Evolutionary conservation across 306 rosid genomes (phyloP).

Genomic region (Cucumis hystrix): DNA sequence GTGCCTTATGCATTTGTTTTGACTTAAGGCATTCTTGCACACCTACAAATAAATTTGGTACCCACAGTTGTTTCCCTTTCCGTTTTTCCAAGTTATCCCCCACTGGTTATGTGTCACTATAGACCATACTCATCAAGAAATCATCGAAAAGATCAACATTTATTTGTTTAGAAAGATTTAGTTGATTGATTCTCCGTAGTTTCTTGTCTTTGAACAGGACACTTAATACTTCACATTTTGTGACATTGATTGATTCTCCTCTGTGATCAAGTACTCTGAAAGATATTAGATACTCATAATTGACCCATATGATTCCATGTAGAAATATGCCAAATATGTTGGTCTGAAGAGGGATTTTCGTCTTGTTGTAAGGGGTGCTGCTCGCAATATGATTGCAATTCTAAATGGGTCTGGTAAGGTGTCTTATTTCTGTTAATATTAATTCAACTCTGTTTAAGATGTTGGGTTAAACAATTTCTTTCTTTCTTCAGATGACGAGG

Average conservation of each 20-base stretch:
- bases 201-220: background rate
- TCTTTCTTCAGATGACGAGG: slow-evolving; percentile 57
- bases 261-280: background rate
- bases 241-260: background rate
- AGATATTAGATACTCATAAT: background rate
- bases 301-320: slow-evolving; percentile 11
- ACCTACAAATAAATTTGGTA: background rate
- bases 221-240: slow-evolving; percentile 2
- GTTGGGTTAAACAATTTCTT: slow-evolving; percentile 2
- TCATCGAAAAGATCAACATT: background rate
- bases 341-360: slow-evolving; percentile 98
- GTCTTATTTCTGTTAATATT: background rate
- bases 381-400: slow-evolving; percentile 80
- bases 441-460: background rate
- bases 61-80: background rate
- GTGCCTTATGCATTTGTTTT: background rate
- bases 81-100: background rate
- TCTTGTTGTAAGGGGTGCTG: slow-evolving; percentile 95
- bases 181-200: background rate
- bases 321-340: slow-evolving; percentile 90
- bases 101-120: background rate
- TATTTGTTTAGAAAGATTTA: background rate
- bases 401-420: slow-evolving; percentile 93
- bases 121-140: background rate
- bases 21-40: background rate